Evolutionary conservation across 768 basidiomycete species (phyloP).

Genomic region (Mycena metata): DNA sequence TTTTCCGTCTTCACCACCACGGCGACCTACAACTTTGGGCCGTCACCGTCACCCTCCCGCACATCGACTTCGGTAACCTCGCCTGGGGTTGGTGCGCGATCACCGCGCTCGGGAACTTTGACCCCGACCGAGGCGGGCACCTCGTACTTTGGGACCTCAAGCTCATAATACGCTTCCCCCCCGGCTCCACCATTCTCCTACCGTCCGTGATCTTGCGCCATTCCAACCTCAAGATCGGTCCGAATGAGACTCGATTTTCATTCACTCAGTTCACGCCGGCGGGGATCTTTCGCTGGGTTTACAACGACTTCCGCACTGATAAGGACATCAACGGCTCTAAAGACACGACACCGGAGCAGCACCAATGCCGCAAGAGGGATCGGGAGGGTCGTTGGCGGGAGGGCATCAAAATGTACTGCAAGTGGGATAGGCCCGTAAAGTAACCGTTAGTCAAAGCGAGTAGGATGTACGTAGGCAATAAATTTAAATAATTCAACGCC

Average conservation of each 20-base stretch:
- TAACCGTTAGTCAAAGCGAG: too few relatives aligned
- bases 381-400: background rate
- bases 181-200: too few relatives aligned
- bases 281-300: too few relatives aligned
- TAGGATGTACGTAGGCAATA: too few relatives aligned
- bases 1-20: background rate
- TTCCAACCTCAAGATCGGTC: conserved; percentile 29
- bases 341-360: background rate
- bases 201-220: conserved; percentile 5
- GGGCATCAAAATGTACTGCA: background rate
- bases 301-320: conserved; percentile 27
- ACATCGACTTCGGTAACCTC: conserved; percentile 14
- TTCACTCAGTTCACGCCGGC: conserved; percentile 21
- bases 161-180: too few relatives aligned
- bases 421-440: background rate
- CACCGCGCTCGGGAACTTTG: background rate
- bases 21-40: conserved; percentile 6
- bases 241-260: conserved; percentile 21
- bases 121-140: conserved; percentile 8
- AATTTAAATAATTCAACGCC: too few relatives aligned
- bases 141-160: too few relatives aligned
- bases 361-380: background rate
- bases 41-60: conserved; percentile 8
- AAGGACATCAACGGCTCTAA: background rate
- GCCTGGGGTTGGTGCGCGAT: conserved; percentile 18